Conservation (phyloP, 2,329 filamentous ascomycete genomes). For the Paecilomyces variotii region DNA sequence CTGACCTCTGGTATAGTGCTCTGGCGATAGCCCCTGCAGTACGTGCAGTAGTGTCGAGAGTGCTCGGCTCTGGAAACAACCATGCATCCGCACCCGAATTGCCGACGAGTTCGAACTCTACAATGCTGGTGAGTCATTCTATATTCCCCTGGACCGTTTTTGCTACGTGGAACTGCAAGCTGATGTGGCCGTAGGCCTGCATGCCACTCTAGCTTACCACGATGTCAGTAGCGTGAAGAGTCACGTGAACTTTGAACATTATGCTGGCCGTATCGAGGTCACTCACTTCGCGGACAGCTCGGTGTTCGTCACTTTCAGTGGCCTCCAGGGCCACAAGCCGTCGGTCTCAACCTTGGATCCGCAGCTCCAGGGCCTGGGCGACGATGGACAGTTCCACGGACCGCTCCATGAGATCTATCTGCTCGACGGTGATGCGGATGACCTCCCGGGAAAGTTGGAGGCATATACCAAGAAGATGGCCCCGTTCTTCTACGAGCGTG, state of each 20-base stretch:
- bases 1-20: slow-evolving; percentile 35
- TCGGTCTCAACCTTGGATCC: slow-evolving; percentile 29
- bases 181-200: slow-evolving; percentile 31
- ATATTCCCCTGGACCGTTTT: not conserved
- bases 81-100: slow-evolving; percentile 51
- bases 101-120: slow-evolving; percentile 52
- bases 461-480: slow-evolving; percentile 45
- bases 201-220: slow-evolving; percentile 45
- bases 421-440: slow-evolving; percentile 43
- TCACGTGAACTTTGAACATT: slow-evolving; percentile 41
- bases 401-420: slow-evolving; percentile 37
- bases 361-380: slow-evolving; percentile 34
- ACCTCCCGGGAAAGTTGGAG: slow-evolving; percentile 46
- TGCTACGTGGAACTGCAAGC: slow-evolving; percentile 3
- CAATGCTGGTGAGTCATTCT: slow-evolving; percentile 35
- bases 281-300: slow-evolving; percentile 47
- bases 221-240: slow-evolving; percentile 42
- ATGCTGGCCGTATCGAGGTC: slow-evolving; percentile 47
- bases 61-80: slow-evolving; percentile 53
- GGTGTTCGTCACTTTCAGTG: slow-evolving; percentile 41
- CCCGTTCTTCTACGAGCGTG: slow-evolving; percentile 39
- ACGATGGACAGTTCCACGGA: slow-evolving; percentile 30
- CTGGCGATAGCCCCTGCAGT: slow-evolving; percentile 51
- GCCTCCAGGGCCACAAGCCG: slow-evolving; percentile 31
- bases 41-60: slow-evolving; percentile 54